Conservation (phyloP, 371 early-diverging fungal genomes). For the Mortierella sp. region DNA sequence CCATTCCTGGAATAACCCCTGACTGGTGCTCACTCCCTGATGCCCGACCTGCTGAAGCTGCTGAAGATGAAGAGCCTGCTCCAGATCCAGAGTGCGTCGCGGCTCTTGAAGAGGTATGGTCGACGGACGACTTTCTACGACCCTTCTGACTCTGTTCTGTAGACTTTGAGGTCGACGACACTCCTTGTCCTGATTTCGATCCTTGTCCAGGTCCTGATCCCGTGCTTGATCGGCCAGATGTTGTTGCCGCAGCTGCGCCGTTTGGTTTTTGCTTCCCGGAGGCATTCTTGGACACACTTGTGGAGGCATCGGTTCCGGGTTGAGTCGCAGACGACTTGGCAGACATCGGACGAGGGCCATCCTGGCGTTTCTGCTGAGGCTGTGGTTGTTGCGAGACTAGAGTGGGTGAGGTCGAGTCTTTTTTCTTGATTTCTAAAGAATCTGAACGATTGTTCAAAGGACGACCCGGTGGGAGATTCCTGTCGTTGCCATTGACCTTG, state of each 20-base stretch:
- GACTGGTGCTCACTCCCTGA: background rate
- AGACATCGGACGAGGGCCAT: too few relatives aligned
- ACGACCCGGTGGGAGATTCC: conserved; percentile 16
- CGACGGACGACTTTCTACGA: conserved; percentile 1
- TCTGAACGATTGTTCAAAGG: conserved; percentile 21
- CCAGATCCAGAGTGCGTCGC: conserved; percentile 1
- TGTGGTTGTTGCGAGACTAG: too few relatives aligned
- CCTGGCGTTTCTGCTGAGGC: too few relatives aligned
- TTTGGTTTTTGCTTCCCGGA: conserved; percentile 7
- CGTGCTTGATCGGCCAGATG: background rate
- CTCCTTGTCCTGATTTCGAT: background rate
- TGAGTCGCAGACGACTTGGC: too few relatives aligned
- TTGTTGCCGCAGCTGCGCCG: background rate
- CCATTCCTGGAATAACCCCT: conserved; percentile 46
- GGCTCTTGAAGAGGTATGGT: conserved; percentile 11
- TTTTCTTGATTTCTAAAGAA: background rate
- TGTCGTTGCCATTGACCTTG: conserved; percentile 7
- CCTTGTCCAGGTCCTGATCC: conserved; percentile 4
- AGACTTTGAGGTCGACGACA: too few relatives aligned
- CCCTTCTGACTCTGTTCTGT: too few relatives aligned
- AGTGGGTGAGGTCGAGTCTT: background rate
- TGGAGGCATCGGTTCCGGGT: too few relatives aligned
- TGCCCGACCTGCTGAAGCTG: background rate
- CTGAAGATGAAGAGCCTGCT: conserved; percentile 4
- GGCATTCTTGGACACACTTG: background rate